Conservation (phyloP, 345 rosid genomes). For the Alliaria petiolata region DNA sequence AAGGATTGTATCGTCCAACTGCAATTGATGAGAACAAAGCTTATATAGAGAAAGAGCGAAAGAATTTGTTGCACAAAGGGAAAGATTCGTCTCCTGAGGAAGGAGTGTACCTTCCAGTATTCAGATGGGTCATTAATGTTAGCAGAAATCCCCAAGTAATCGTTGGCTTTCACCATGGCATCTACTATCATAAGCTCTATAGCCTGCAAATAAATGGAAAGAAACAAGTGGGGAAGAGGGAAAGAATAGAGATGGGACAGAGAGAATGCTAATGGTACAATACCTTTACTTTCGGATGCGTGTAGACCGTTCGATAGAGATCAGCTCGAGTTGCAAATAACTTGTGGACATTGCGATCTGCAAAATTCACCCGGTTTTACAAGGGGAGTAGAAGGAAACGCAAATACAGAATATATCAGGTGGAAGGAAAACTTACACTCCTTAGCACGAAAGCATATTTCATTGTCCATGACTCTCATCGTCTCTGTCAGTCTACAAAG, state of each 20-base stretch:
- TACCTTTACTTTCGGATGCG: constrained; percentile 94
- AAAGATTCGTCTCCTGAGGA: neutral
- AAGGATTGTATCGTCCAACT: constrained; percentile 82
- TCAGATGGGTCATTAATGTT: constrained; percentile 61
- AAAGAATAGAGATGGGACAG: neutral
- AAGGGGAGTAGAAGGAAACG: neutral
- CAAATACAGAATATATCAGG: neutral
- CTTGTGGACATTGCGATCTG: constrained; percentile 78
- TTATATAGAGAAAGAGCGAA: neutral
- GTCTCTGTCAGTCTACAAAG: constrained; percentile 73
- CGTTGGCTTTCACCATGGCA: constrained; percentile 73
- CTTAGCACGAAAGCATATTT: constrained; percentile 89
- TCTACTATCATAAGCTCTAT: constrained; percentile 84
- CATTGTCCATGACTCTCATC: constrained; percentile 78
- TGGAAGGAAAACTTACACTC: constrained; percentile 68
- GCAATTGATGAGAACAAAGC: constrained; percentile 19
- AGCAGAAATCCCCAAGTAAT: constrained; percentile 53
- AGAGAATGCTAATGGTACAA: neutral
- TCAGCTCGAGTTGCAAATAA: constrained; percentile 86
- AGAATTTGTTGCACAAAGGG: neutral
- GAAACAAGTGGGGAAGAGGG: neutral
- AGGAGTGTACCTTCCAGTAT: constrained; percentile 65
- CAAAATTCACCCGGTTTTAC: constrained; percentile 24
- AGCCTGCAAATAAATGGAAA: constrained; percentile 48
- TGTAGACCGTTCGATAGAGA: constrained; percentile 77